Evolutionary conservation across 1,139 yeast genomes (phyloP).

Genomic region (Saccharomyces hybrid): DNA sequence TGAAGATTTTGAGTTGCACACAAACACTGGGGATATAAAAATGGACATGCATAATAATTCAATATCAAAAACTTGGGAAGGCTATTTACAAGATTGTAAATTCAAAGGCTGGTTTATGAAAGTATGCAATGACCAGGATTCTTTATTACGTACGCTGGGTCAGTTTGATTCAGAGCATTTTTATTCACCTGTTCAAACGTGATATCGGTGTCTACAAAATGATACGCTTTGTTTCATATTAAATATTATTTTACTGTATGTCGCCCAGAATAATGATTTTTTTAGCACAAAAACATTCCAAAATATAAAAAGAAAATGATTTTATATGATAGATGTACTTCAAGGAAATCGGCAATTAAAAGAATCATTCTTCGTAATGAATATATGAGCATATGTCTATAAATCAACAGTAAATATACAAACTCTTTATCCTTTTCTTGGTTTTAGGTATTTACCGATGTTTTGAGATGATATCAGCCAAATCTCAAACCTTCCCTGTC

Average conservation of each 20-base stretch:
- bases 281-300: background rate
- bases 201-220: background rate
- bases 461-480: background rate
- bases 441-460: background rate
- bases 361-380: background rate
- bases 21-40: slow-evolving; percentile 11
- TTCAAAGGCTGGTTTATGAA: slow-evolving; percentile 31
- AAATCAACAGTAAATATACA: background rate
- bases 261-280: background rate
- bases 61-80: slow-evolving; percentile 68
- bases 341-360: background rate
- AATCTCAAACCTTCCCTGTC: slow-evolving; percentile 41
- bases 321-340: background rate
- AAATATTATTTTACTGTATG: too few relatives aligned
- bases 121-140: slow-evolving; percentile 18
- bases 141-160: slow-evolving; percentile 14
- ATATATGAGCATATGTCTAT: background rate
- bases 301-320: background rate
- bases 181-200: background rate
- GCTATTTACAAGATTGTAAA: slow-evolving; percentile 43
- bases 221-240: background rate
- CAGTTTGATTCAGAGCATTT: slow-evolving; percentile 16
- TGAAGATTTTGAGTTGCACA: slow-evolving; percentile 34
- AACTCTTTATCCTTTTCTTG: background rate
- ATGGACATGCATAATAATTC: slow-evolving; percentile 42